Evolutionary conservation across 1,284 basidiomycete species (phyloP).

Genomic region (Papiliotrema nemorosa): DNA sequence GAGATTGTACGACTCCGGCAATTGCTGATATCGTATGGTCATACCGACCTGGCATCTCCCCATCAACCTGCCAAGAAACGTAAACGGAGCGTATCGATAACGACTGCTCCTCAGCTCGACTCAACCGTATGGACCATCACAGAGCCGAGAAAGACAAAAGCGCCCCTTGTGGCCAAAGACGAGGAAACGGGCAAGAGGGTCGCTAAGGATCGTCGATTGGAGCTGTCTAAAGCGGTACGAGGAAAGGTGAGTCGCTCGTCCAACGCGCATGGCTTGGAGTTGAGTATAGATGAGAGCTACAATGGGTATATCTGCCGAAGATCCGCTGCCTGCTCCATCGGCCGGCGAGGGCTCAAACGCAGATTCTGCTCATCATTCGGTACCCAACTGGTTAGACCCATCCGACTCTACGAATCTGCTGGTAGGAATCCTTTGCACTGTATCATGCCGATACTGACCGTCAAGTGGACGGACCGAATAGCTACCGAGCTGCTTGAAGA

Average conservation of each 20-base stretch:
- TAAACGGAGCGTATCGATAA: neutral
- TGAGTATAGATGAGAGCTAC: conserved; percentile 13
- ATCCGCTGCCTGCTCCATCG: conserved; percentile 13
- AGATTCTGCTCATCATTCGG: neutral
- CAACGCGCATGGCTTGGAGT: neutral
- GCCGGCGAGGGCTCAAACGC: neutral
- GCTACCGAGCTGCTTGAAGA: conserved; percentile 7
- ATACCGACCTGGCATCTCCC: neutral
- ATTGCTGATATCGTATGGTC: neutral
- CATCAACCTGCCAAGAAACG: neutral
- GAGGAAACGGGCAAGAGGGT: conserved; percentile 28
- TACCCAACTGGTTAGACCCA: conserved; percentile 10
- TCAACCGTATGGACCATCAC: neutral
- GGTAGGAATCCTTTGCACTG: neutral
- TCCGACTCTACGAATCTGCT: neutral
- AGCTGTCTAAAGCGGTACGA: conserved; percentile 19
- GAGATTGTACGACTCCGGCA: neutral
- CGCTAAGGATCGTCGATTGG: conserved; percentile 19
- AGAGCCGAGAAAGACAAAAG: conserved; percentile 5
- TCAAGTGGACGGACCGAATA: conserved; percentile 13
- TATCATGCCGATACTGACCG: neutral
- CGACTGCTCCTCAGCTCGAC: neutral
- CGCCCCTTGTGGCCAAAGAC: conserved; percentile 1
- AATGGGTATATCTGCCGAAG: conserved; percentile 12
- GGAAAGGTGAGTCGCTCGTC: conserved; percentile 13